Evolutionary conservation across 2,329 filamentous ascomycete species (phyloP).

Genomic region (Neopestalotiopsis sp.): DNA sequence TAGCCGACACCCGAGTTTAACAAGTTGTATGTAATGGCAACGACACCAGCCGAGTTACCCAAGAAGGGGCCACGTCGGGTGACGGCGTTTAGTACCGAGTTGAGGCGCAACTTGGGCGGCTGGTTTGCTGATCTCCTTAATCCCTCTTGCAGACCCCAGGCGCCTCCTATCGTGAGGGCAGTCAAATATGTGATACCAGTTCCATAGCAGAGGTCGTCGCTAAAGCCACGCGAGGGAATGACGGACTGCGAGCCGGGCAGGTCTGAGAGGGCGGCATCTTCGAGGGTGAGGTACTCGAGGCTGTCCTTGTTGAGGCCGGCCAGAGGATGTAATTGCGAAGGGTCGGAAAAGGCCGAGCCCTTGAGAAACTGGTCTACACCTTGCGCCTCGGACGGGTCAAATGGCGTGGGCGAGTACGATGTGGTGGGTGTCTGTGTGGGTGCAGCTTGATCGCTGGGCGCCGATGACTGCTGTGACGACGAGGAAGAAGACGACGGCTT

Average conservation of each 20-base stretch:
- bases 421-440: slow-evolving; percentile 52
- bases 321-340: slow-evolving; percentile 87
- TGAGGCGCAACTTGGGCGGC: slow-evolving; percentile 89
- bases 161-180: slow-evolving; percentile 84
- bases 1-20: slow-evolving; percentile 85
- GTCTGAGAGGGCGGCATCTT: slow-evolving; percentile 87
- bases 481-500: slow-evolving; percentile 52
- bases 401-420: slow-evolving; percentile 60
- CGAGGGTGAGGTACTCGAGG: slow-evolving; percentile 92
- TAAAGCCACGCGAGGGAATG: slow-evolving; percentile 94
- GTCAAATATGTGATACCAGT: slow-evolving; percentile 92
- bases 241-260: slow-evolving; percentile 85
- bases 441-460: slow-evolving; percentile 45
- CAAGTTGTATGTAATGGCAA: slow-evolving; percentile 95
- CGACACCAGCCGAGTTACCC: slow-evolving; percentile 93
- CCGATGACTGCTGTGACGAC: slow-evolving; percentile 25
- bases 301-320: slow-evolving; percentile 91
- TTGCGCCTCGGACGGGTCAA: slow-evolving; percentile 74
- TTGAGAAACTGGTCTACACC: slow-evolving; percentile 89
- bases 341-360: slow-evolving; percentile 79
- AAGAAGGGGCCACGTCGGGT: slow-evolving; percentile 92
- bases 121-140: slow-evolving; percentile 76
- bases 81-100: slow-evolving; percentile 92
- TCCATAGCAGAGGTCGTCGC: slow-evolving; percentile 97
- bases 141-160: slow-evolving; percentile 92